A percentile compares a stretch with the other conserved stretches of the same genome.
Evolutionary conservation across 306 rosid genomes (phyloP).

Genomic region (Vigna reflexopilosa): DNA sequence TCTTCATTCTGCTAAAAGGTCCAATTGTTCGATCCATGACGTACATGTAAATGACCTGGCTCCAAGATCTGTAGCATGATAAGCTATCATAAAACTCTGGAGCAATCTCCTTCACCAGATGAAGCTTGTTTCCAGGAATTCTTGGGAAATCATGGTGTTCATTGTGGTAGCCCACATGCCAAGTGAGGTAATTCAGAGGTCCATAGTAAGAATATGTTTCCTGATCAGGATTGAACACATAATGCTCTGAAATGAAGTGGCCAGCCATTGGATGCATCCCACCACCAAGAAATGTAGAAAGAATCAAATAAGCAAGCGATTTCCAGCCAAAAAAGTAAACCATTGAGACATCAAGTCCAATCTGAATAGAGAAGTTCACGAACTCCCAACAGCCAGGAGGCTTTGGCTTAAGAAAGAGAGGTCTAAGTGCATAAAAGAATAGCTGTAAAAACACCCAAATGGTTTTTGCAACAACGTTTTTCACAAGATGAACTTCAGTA

Average conservation of each 20-base stretch:
- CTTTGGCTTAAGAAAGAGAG: conserved; percentile 84
- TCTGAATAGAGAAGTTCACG: conserved; percentile 71
- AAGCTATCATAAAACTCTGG: conserved; percentile 74
- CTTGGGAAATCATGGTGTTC: conserved; percentile 97
- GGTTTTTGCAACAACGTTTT: conserved; percentile 60
- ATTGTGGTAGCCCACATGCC: conserved; percentile 92
- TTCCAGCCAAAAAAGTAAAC: conserved; percentile 81
- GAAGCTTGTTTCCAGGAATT: conserved; percentile 87
- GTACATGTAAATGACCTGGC: conserved; percentile 85
- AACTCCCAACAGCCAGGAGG: conserved; percentile 94
- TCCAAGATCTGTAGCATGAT: conserved; percentile 76
- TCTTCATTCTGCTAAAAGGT: conserved; percentile 92
- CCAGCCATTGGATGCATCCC: conserved; percentile 99
- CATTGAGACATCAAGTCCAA: conserved; percentile 68
- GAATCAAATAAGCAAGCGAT: conserved; percentile 75
- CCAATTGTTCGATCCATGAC: conserved; percentile 84
- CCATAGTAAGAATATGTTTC: conserved; percentile 97
- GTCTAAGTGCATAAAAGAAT: conserved; percentile 87
- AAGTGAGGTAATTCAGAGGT: conserved; percentile 81
- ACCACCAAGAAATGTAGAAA: conserved; percentile 89
- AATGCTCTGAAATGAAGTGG: conserved; percentile 94
- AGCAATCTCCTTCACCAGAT: conserved; percentile 87
- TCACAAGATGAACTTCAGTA: conserved; percentile 76
- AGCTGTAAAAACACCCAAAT: conserved; percentile 87
- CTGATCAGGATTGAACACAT: conserved; percentile 82